phyloP scores from a whole-genome alignment of 2,329 filamentous ascomycete genomes.

The Clonostachys rhizophaga region DNA sequence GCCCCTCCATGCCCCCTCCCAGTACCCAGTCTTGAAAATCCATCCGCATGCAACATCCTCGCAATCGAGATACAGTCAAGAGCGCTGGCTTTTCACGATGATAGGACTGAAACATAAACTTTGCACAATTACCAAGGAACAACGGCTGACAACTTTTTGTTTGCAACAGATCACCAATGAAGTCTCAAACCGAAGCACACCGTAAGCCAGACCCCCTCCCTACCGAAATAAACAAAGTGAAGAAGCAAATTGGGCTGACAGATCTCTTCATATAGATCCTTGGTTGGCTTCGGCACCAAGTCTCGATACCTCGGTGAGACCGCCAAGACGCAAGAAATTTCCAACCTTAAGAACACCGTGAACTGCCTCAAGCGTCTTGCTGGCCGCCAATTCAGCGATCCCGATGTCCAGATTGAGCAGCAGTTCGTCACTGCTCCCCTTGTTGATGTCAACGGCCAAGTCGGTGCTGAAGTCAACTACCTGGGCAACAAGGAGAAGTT shows the following conservation, averaged over 20 bases:
- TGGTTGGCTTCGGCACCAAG: constrained; percentile 94
- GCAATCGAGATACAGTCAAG: too few species aligned
- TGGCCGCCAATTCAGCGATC: constrained; percentile 81
- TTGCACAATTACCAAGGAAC: too few species aligned
- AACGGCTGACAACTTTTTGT: background rate
- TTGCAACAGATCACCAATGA: constrained; percentile 87
- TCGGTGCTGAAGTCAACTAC: constrained; percentile 91
- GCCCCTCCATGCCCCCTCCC: background rate
- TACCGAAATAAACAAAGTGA: background rate
- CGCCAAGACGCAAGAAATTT: constrained; percentile 98
- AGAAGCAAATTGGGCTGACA: too few species aligned
- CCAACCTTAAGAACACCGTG: constrained; percentile 99
- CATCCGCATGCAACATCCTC: too few species aligned
- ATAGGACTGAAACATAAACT: too few species aligned
- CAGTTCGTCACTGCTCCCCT: constrained; percentile 82
- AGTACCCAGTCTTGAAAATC: constrained; percentile 1
- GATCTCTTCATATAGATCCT: constrained; percentile 51
- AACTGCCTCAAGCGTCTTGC: constrained; percentile 86
- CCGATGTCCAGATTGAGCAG: constrained; percentile 90
- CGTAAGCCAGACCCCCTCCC: constrained; percentile 59
- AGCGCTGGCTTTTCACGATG: too few species aligned
- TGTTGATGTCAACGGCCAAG: constrained; percentile 88
- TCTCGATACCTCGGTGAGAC: constrained; percentile 90
- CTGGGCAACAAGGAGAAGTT: constrained; percentile 93
- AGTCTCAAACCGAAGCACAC: constrained; percentile 95